Evolutionary conservation across 805 yeast genomes (phyloP).

Genomic region (Huiozyma sinensis): DNA sequence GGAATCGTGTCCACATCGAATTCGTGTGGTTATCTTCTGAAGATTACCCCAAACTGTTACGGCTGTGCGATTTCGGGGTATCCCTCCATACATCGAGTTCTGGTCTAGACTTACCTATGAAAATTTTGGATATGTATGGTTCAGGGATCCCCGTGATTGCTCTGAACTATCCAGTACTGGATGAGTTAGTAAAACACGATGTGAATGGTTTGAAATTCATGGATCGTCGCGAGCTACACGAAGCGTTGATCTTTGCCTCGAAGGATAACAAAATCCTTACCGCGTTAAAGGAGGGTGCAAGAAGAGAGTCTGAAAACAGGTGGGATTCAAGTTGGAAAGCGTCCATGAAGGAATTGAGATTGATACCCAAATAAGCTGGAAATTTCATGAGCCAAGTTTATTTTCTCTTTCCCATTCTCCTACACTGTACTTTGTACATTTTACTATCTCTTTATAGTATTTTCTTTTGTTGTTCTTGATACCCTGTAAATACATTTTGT

Average conservation of each 20-base stretch:
- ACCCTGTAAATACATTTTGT: too few relatives aligned
- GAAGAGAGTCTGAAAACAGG: conserved; percentile 50
- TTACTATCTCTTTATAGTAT: too few relatives aligned
- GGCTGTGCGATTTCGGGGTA: conserved; percentile 75
- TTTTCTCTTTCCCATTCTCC: too few relatives aligned
- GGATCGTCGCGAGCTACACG: conserved; percentile 35
- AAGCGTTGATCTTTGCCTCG: conserved; percentile 30
- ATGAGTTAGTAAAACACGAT: conserved; percentile 61
- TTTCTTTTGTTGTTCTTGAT: too few relatives aligned
- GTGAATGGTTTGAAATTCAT: conserved; percentile 58
- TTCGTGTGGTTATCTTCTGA: conserved; percentile 69
- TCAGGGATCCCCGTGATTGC: conserved; percentile 89
- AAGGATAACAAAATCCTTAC: conserved; percentile 26
- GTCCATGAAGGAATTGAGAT: conserved; percentile 17
- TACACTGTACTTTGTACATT: too few relatives aligned
- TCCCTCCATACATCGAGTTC: conserved; percentile 87
- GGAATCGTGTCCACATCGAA: conserved; percentile 43
- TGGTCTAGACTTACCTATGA: conserved; percentile 95
- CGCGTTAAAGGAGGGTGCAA: conserved; percentile 55
- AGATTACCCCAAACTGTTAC: conserved; percentile 69
- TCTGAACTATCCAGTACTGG: conserved; percentile 61
- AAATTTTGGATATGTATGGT: conserved; percentile 91
- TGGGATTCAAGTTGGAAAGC: conserved; percentile 74
- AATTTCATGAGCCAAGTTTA: too few relatives aligned
- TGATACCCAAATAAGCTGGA: conserved; percentile 7